A percentile compares a stretch with the other conserved stretches of the same genome.
Evolutionary conservation across 2,329 filamentous ascomycete species (phyloP).

Genomic region (Dactylellina cionopaga): DNA sequence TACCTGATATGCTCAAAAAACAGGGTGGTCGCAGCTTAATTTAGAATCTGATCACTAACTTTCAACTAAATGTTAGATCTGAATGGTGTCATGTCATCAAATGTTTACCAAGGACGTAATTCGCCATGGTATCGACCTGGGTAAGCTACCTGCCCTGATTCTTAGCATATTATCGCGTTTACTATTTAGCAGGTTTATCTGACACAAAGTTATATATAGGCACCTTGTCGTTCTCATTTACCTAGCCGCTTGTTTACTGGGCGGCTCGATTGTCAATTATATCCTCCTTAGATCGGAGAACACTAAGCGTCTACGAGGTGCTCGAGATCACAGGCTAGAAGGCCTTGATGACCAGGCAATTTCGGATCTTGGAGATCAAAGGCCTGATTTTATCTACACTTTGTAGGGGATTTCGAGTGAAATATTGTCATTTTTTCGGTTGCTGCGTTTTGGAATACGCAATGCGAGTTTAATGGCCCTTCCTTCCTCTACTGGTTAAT

Average conservation of each 20-base stretch:
- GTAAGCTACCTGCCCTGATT: no score
- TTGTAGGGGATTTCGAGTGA: no score
- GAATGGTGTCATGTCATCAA: constrained; percentile 78
- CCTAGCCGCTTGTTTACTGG: constrained; percentile 73
- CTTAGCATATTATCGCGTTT: no score
- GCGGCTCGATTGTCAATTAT: constrained; percentile 75
- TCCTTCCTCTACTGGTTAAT: no score
- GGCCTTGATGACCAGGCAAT: constrained; percentile 73
- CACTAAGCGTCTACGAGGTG: constrained; percentile 70
- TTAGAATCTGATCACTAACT: neutral
- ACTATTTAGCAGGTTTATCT: no score
- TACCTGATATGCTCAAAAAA: no score
- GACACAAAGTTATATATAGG: constrained; percentile 67
- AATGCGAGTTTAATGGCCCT: no score
- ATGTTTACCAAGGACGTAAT: constrained; percentile 40
- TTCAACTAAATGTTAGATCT: constrained; percentile 77
- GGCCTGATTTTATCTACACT: constrained; percentile 47
- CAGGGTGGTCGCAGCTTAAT: neutral
- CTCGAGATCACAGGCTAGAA: constrained; percentile 72
- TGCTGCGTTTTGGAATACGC: no score
- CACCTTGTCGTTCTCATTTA: constrained; percentile 81
- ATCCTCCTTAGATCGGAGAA: constrained; percentile 74
- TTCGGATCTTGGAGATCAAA: constrained; percentile 67
- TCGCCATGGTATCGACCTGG: constrained; percentile 49
- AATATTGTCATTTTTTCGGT: no score